Conservation (phyloP, 306 rosid species). For the Cercis canadensis region DNA sequence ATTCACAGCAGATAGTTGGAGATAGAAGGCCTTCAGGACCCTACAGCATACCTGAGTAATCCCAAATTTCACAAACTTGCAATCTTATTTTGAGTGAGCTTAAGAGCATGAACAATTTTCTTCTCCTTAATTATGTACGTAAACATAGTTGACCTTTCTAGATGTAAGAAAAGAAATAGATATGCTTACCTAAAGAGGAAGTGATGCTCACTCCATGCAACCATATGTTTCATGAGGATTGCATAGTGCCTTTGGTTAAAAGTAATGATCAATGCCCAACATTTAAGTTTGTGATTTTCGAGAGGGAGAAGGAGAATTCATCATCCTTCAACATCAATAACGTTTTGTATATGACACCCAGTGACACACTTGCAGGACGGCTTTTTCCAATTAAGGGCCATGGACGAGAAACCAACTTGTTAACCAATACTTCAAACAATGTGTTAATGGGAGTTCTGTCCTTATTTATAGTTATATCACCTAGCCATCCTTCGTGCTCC, state of each 20-base stretch:
- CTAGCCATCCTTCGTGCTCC: no score
- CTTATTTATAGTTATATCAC: no score
- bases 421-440: no score
- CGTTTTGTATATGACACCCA: conserved; percentile 21
- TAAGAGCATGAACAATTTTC: no score
- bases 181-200: conserved; percentile 42
- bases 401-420: no score
- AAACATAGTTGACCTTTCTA: no score
- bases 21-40: conserved; percentile 5
- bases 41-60: conserved; percentile 35
- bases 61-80: neutral
- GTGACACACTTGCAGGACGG: conserved; percentile 37
- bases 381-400: conserved; percentile 56
- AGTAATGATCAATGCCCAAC: conserved; percentile 77
- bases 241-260: conserved; percentile 80
- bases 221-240: conserved; percentile 89
- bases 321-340: conserved; percentile 29
- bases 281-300: conserved; percentile 62
- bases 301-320: conserved; percentile 37
- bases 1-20: conserved; percentile 4
- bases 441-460: no score
- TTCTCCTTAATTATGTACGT: neutral
- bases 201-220: conserved; percentile 80
- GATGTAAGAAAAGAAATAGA: no score
- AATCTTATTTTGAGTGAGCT: neutral